Conservation (phyloP, 1,139 yeast genomes). For the Geotrichum siamense region DNA sequence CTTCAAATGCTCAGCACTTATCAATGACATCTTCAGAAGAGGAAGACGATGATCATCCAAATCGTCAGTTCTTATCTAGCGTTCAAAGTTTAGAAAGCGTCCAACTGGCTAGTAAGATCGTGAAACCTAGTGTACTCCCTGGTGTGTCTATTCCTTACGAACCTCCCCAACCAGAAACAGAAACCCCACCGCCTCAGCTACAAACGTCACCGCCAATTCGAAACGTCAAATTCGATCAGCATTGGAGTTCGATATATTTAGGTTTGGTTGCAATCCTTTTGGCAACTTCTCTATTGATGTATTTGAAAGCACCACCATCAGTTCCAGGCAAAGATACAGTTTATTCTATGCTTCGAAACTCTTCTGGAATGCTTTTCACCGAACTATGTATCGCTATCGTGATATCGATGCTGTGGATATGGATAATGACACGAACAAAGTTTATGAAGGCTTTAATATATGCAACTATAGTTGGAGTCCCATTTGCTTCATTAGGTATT, state of each 20-base stretch:
- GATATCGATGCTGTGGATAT: slow-evolving; percentile 32
- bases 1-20: slow-evolving; percentile 5
- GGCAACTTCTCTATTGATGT: slow-evolving; percentile 34
- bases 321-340: slow-evolving; percentile 34
- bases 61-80: not conserved
- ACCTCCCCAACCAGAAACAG: slow-evolving; percentile 18
- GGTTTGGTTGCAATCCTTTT: slow-evolving; percentile 29
- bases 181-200: not conserved
- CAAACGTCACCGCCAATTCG: slow-evolving; percentile 20
- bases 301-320: slow-evolving; percentile 30
- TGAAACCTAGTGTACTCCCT: slow-evolving; percentile 14
- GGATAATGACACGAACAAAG: slow-evolving; percentile 25
- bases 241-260: slow-evolving; percentile 32
- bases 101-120: slow-evolving; percentile 10
- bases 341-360: slow-evolving; percentile 30
- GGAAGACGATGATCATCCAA: not conserved
- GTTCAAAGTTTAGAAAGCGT: slow-evolving; percentile 11
- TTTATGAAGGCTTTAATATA: slow-evolving; percentile 34
- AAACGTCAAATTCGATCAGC: slow-evolving; percentile 24
- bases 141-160: slow-evolving; percentile 21
- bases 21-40: slow-evolving; percentile 2
- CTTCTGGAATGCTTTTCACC: slow-evolving; percentile 27
- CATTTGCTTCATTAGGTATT: slow-evolving; percentile 29
- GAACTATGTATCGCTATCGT: slow-evolving; percentile 30
- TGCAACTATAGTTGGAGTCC: slow-evolving; percentile 33